These are phyloP conservation scores for Eutrema heterophyllum DNA, from an alignment of 345 rosid species.

Conservation along the genomic window DNA sequence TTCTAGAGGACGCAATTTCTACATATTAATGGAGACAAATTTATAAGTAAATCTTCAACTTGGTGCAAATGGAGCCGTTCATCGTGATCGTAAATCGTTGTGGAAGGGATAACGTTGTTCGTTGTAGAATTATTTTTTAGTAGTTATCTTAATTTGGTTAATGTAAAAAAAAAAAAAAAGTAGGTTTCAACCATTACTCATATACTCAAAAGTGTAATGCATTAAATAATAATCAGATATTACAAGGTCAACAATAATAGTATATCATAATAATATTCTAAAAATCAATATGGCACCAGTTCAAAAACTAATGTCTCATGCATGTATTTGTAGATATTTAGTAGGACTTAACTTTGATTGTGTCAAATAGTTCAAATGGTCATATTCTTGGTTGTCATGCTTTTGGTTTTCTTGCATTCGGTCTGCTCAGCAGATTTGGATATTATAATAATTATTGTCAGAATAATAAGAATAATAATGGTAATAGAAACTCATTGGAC, in stretches of 20 bases:
- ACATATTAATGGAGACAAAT: too few species aligned
- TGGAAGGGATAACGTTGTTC: too few species aligned
- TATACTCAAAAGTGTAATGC: too few species aligned
- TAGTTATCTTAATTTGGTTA: too few species aligned
- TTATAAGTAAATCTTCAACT: too few species aligned
- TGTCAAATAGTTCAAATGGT: conserved; percentile 3
- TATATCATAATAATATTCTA: background rate
- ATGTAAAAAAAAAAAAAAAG: background rate
- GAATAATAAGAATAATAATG: background rate
- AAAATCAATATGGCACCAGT: background rate
- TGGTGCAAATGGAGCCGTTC: too few species aligned
- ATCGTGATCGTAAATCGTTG: too few species aligned
- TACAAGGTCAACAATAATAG: background rate
- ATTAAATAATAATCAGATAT: background rate
- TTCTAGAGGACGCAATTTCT: too few species aligned
- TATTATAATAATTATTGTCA: background rate
- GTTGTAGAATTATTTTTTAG: too few species aligned
- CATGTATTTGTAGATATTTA: conserved; percentile 5
- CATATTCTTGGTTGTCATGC: background rate
- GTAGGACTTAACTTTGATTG: background rate
- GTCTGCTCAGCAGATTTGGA: background rate
- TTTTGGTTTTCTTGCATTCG: background rate
- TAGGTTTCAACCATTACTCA: background rate
- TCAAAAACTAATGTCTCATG: background rate
- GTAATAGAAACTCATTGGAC: conserved; percentile 20